These are phyloP conservation scores for Ustilago crameri DNA, from an alignment of 1,284 basidiomycete species.

Conservation along the genomic window DNA sequence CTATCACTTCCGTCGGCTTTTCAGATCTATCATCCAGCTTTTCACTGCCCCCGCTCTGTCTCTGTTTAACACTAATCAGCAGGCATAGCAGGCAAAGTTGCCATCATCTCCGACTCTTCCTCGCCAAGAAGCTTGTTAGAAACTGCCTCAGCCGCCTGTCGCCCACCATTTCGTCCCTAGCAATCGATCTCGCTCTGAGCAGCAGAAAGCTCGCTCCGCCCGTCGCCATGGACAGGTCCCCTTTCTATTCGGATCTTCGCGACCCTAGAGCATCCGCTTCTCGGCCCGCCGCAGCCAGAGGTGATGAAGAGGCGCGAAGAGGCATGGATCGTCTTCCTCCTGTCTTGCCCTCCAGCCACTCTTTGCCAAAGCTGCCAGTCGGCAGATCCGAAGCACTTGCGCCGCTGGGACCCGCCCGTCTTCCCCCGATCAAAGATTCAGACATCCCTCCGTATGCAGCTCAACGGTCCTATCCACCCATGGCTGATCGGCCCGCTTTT, in stretches of 20 bases:
- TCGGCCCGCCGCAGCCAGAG: conserved; percentile 7
- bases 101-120: not conserved
- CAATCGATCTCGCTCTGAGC: conserved; percentile 35
- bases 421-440: conserved; percentile 34
- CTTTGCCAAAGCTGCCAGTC: conserved; percentile 13
- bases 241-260: conserved; percentile 27
- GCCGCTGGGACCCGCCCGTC: conserved; percentile 7
- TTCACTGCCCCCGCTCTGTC: too few species aligned
- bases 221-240: conserved; percentile 36
- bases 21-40: too few species aligned
- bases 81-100: not conserved
- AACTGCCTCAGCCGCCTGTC: conserved; percentile 10
- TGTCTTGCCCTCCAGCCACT: conserved; percentile 21
- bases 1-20: too few species aligned
- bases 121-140: not conserved
- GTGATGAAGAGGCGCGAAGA: conserved; percentile 11
- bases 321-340: conserved; percentile 25
- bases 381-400: conserved; percentile 15
- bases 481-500: conserved; percentile 13
- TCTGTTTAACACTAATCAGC: too few species aligned
- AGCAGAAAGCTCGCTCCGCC: conserved; percentile 37
- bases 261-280: conserved; percentile 21
- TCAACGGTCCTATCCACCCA: conserved; percentile 25
- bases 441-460: conserved; percentile 4
- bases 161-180: conserved; percentile 45